Conservation (phyloP, 345 rosid species). For the Eucalyptus marginata region DNA sequence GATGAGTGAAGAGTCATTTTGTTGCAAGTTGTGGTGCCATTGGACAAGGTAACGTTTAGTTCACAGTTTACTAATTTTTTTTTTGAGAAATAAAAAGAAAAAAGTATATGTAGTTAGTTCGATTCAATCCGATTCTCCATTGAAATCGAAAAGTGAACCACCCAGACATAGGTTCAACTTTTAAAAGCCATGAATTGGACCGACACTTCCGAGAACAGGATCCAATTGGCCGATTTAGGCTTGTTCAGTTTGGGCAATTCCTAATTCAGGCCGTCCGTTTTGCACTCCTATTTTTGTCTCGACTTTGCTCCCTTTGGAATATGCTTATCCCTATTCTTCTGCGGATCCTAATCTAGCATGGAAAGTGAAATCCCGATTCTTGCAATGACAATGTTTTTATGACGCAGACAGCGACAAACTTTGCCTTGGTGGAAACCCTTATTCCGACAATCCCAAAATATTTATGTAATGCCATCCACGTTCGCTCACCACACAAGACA, state of each 20-base stretch:
- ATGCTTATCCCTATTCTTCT: neutral
- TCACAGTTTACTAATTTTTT: no score
- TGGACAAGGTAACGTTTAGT: no score
- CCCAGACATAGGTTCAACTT: fast-evolving
- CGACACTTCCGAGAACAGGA: fast-evolving
- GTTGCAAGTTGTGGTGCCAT: no score
- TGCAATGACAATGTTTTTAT: neutral
- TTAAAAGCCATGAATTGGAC: no score
- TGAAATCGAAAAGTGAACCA: no score
- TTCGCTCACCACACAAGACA: neutral
- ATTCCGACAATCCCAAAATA: neutral
- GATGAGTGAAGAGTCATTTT: no score
- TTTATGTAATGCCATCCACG: no score
- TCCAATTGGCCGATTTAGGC: no score
- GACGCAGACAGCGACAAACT: neutral
- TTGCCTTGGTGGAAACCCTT: neutral
- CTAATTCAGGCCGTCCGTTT: fast-evolving
- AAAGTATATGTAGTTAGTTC: no score
- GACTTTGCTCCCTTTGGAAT: neutral
- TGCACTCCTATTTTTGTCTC: neutral
- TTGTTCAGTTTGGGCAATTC: fast-evolving
- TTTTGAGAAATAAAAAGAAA: no score
- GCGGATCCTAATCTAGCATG: neutral
- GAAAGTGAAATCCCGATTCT: neutral
- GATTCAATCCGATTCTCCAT: fast-evolving